A percentile compares a stretch with the other conserved stretches of the same genome.
phyloP scores from a whole-genome alignment of 1,284 basidiomycete species.

The Leccinum griseonigrum region DNA sequence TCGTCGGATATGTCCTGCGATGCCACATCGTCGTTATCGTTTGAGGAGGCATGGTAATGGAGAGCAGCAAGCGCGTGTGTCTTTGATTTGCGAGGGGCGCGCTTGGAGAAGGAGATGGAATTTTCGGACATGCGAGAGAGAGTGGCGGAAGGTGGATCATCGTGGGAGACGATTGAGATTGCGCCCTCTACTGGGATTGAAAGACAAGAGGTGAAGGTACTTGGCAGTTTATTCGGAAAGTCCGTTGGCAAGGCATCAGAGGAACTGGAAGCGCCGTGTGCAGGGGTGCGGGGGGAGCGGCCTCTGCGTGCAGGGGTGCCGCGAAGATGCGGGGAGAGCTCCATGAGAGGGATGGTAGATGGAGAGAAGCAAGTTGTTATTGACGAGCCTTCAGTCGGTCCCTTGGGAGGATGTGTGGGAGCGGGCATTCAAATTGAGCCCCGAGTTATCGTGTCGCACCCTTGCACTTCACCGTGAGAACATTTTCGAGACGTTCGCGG shows the following conservation, averaged over 20 bases:
- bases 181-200: constrained; percentile 52
- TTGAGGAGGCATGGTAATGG: constrained; percentile 58
- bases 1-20: constrained; percentile 42
- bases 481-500: constrained; percentile 29
- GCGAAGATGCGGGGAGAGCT: constrained; percentile 16
- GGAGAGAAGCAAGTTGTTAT: constrained; percentile 1
- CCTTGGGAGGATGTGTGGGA: constrained; percentile 36
- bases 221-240: constrained; percentile 38
- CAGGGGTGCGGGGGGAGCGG: constrained; percentile 29
- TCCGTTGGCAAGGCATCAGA: constrained; percentile 34
- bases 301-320: constrained; percentile 32
- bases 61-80: constrained; percentile 77
- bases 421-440: constrained; percentile 40
- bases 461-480: constrained; percentile 34
- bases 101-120: constrained; percentile 42
- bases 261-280: constrained; percentile 23
- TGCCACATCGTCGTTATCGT: constrained; percentile 46
- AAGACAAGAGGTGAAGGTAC: constrained; percentile 50
- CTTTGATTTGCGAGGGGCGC: constrained; percentile 84
- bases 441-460: constrained; percentile 37
- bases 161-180: constrained; percentile 37
- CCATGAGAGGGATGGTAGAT: constrained; percentile 17
- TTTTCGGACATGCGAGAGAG: constrained; percentile 27
- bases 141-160: constrained; percentile 24
- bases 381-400: constrained; percentile 6